A percentile compares a stretch with the other conserved stretches of the same genome.
Evolutionary conservation across 345 rosid genomes (phyloP).

Genomic region (Eucalyptus pauciflora): DNA sequence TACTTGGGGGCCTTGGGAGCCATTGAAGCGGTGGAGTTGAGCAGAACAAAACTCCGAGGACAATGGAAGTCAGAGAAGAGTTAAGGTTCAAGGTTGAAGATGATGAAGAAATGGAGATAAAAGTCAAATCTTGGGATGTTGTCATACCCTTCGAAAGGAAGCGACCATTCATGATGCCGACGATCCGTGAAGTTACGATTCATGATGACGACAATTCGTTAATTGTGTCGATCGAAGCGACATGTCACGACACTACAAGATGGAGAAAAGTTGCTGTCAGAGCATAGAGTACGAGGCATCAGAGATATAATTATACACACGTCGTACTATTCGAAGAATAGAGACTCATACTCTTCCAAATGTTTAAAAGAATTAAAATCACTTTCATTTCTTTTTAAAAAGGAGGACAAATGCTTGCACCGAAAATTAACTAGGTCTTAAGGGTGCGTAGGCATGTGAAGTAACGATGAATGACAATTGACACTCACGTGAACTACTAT

Average conservation of each 20-base stretch:
- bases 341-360: background rate
- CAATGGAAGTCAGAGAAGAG: too few relatives aligned
- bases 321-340: background rate
- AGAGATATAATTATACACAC: background rate
- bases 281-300: background rate
- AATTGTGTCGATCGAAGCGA: background rate
- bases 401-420: background rate
- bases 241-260: background rate
- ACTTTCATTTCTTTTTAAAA: background rate
- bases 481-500: background rate
- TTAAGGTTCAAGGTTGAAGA: too few relatives aligned
- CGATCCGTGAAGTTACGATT: too few relatives aligned
- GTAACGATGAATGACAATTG: background rate
- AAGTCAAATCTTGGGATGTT: too few relatives aligned
- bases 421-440: background rate
- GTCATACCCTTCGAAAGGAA: too few relatives aligned
- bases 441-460: background rate
- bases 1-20: too few relatives aligned
- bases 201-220: background rate
- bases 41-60: too few relatives aligned
- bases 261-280: background rate
- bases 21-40: too few relatives aligned
- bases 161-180: too few relatives aligned
- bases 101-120: too few relatives aligned
- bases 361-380: background rate